A percentile compares a stretch with the other conserved stretches of the same genome.
Conservation (phyloP, 495 filamentous ascomycete species). For the Penicillium bovifimosum region DNA sequence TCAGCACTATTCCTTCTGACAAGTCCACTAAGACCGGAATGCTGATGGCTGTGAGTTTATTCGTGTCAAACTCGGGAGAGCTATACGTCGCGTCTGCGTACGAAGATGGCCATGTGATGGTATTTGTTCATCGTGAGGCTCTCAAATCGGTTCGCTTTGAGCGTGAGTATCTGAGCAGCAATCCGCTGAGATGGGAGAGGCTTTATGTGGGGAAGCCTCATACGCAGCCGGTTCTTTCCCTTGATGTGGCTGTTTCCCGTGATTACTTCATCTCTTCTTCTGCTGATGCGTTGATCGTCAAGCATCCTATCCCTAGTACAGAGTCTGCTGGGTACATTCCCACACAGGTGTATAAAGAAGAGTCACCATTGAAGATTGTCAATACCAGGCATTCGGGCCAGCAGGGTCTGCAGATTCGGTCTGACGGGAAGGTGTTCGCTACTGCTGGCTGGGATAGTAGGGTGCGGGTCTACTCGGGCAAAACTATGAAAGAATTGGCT, state of each 20-base stretch:
- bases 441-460: slow-evolving; percentile 91
- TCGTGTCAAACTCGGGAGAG: slow-evolving; percentile 30
- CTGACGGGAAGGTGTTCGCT: slow-evolving; percentile 76
- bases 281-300: slow-evolving; percentile 66
- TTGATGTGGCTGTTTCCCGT: slow-evolving; percentile 53
- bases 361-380: slow-evolving; percentile 49
- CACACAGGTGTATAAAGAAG: slow-evolving; percentile 16
- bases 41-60: slow-evolving; percentile 78
- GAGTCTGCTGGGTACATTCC: slow-evolving; percentile 8
- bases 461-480: slow-evolving; percentile 72
- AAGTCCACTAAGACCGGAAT: slow-evolving; percentile 65
- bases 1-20: slow-evolving; percentile 59
- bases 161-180: slow-evolving; percentile 1
- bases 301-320: slow-evolving; percentile 51
- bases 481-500: slow-evolving; percentile 80
- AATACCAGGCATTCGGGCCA: slow-evolving; percentile 89
- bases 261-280: slow-evolving; percentile 74
- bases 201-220: slow-evolving; percentile 65
- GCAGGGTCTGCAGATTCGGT: slow-evolving; percentile 70
- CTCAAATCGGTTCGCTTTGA: slow-evolving; percentile 12
- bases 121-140: slow-evolving; percentile 39
- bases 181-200: slow-evolving; percentile 50
- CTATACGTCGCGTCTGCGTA: slow-evolving; percentile 67
- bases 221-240: slow-evolving; percentile 78
- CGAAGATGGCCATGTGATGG: slow-evolving; percentile 73